phyloP scores from a whole-genome alignment of 1,139 yeast species.

The Taiozyma sp. region DNA sequence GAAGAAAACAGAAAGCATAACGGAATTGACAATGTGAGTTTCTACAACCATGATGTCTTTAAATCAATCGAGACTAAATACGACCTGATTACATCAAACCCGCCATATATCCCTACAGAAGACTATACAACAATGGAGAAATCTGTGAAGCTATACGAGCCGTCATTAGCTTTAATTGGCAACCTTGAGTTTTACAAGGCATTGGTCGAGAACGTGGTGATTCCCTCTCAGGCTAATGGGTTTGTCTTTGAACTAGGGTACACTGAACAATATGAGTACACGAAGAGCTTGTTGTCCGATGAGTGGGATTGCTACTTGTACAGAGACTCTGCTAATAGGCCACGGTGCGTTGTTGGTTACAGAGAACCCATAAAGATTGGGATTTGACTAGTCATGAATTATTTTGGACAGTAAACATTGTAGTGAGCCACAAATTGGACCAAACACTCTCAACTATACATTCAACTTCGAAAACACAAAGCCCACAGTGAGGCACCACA shows the following conservation, averaged over 20 bases:
- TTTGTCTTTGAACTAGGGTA: slow-evolving; percentile 40
- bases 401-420: too few relatives aligned
- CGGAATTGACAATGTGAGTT: slow-evolving; percentile 8
- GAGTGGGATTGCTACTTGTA: slow-evolving; percentile 24
- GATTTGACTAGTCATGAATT: too few relatives aligned
- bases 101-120: slow-evolving; percentile 71
- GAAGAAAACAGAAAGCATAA: slow-evolving; percentile 33
- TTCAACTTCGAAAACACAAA: too few relatives aligned
- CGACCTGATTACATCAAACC: slow-evolving; percentile 73
- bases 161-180: slow-evolving; percentile 72
- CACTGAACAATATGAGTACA: slow-evolving; percentile 24
- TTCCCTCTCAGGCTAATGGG: slow-evolving; percentile 35
- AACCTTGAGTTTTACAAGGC: slow-evolving; percentile 65
- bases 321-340: slow-evolving; percentile 27
- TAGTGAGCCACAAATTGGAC: too few relatives aligned
- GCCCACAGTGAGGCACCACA: too few relatives aligned
- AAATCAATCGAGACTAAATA: neutral
- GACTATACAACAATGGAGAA: slow-evolving; percentile 43
- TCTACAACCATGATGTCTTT: slow-evolving; percentile 3
- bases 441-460: too few relatives aligned
- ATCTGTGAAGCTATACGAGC: slow-evolving; percentile 74
- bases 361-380: slow-evolving; percentile 3
- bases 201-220: slow-evolving; percentile 40
- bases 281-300: slow-evolving; percentile 8
- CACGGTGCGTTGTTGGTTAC: slow-evolving; percentile 32